A percentile compares a stretch with the other conserved stretches of the same genome.
phyloP scores from a whole-genome alignment of 345 rosid species.

The Barbarea vulgaris region DNA sequence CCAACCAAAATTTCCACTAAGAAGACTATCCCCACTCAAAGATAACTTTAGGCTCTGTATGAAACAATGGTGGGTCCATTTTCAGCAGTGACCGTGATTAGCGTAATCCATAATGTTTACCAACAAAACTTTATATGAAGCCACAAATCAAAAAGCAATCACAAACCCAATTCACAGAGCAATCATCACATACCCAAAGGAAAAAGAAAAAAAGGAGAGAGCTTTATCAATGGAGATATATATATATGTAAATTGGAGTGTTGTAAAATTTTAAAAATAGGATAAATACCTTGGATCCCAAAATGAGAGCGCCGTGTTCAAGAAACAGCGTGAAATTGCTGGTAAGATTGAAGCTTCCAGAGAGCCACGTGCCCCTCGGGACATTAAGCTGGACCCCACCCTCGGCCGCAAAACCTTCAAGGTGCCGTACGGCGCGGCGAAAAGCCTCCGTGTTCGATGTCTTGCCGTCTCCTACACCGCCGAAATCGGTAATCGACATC shows the following conservation, averaged over 20 bases:
- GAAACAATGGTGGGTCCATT: slow-evolving; percentile 30
- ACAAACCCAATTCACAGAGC: background rate
- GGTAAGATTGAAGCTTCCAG: slow-evolving; percentile 95
- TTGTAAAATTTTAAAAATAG: background rate
- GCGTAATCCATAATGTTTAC: slow-evolving; percentile 10
- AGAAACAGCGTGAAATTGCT: slow-evolving; percentile 91
- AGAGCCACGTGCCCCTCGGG: slow-evolving; percentile 78
- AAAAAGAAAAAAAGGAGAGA: background rate
- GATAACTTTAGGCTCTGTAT: slow-evolving; percentile 4
- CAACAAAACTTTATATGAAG: slow-evolving; percentile 9
- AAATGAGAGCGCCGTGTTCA: slow-evolving; percentile 70
- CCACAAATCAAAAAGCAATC: slow-evolving; percentile 16
- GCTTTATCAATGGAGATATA: background rate
- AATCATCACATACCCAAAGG: slow-evolving; percentile 7
- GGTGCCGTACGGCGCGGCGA: slow-evolving; percentile 59
- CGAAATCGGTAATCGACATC: slow-evolving; percentile 79
- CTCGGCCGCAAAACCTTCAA: slow-evolving; percentile 46
- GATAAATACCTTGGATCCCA: slow-evolving; percentile 77
- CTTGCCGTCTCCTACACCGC: slow-evolving; percentile 86
- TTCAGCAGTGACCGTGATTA: slow-evolving; percentile 29
- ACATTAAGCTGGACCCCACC: slow-evolving; percentile 86
- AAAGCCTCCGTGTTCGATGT: slow-evolving; percentile 80
- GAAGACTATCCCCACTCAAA: slow-evolving; percentile 6
- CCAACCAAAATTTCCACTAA: background rate
- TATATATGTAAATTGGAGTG: background rate